A percentile compares a stretch with the other conserved stretches of the same genome.
Evolutionary conservation across 345 rosid species (phyloP).

Genomic region (Schrenkiella parvula): DNA sequence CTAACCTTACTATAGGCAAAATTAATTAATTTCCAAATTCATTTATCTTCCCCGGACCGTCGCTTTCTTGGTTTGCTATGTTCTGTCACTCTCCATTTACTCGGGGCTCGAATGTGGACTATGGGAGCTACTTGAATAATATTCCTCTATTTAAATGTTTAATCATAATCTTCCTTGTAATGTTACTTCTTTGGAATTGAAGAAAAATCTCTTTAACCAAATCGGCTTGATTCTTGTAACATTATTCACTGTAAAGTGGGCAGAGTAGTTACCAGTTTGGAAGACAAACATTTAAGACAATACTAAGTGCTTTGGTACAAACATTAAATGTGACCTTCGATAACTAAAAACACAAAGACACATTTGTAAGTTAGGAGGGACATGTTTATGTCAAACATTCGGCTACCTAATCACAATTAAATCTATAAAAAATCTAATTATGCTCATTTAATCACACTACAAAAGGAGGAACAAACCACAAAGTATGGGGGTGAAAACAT

Average conservation of each 20-base stretch:
- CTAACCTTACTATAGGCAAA: not conserved
- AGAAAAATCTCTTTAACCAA: slow-evolving; percentile 22
- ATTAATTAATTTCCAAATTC: not conserved
- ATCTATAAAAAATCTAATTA: not conserved
- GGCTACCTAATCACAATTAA: slow-evolving; percentile 15
- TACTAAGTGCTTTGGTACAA: slow-evolving; percentile 6
- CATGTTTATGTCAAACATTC: slow-evolving; percentile 1
- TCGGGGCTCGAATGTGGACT: not conserved
- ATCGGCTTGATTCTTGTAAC: slow-evolving; percentile 25
- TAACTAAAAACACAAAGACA: slow-evolving; percentile 20
- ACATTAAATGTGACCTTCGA: slow-evolving; percentile 21
- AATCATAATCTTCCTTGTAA: not conserved
- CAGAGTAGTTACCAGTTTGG: slow-evolving; percentile 31
- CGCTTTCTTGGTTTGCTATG: slow-evolving; percentile 26
- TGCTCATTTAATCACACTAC: not conserved
- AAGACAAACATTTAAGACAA: slow-evolving; percentile 23
- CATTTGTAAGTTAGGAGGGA: not conserved
- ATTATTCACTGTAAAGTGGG: slow-evolving; percentile 14
- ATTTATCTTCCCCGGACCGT: slow-evolving; percentile 10
- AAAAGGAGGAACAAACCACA: not conserved
- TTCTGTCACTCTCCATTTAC: slow-evolving; percentile 22
- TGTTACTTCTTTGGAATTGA: slow-evolving; percentile 9
- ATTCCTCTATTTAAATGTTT: not conserved
- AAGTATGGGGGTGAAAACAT: slow-evolving; percentile 3
- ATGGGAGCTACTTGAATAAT: not conserved